Conservation (phyloP, 441 rosid genomes). For the Erodium moschatum region DNA sequence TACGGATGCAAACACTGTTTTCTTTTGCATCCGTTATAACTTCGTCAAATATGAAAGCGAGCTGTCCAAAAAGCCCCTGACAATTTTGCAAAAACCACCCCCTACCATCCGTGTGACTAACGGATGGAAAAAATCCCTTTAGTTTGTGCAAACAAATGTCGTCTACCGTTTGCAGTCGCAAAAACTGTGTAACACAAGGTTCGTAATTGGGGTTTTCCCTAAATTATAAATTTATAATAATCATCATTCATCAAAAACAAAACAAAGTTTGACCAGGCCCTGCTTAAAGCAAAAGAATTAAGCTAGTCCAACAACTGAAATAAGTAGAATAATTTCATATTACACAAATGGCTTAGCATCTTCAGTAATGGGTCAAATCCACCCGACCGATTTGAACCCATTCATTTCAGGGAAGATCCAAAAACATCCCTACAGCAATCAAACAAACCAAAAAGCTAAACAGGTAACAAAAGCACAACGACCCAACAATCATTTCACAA, state of each 20-base stretch:
- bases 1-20: no score
- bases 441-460: not conserved
- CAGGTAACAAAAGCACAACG: not conserved
- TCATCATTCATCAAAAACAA: no score
- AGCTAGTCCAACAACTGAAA: not conserved
- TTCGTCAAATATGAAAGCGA: no score
- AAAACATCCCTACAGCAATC: not conserved
- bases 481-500: not conserved
- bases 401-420: not conserved
- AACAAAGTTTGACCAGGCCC: not conserved
- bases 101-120: no score
- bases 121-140: no score
- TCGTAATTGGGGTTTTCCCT: no score
- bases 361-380: not conserved
- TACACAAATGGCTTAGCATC: not conserved
- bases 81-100: not conserved
- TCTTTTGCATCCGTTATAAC: no score
- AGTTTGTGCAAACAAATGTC: no score
- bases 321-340: not conserved
- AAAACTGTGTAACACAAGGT: no score
- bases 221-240: not conserved
- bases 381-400: not conserved
- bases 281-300: not conserved
- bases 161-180: no score
- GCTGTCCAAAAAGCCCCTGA: not conserved